Conservation (phyloP, 2,329 filamentous ascomycete species). For the Verticillium albo-atrum region DNA sequence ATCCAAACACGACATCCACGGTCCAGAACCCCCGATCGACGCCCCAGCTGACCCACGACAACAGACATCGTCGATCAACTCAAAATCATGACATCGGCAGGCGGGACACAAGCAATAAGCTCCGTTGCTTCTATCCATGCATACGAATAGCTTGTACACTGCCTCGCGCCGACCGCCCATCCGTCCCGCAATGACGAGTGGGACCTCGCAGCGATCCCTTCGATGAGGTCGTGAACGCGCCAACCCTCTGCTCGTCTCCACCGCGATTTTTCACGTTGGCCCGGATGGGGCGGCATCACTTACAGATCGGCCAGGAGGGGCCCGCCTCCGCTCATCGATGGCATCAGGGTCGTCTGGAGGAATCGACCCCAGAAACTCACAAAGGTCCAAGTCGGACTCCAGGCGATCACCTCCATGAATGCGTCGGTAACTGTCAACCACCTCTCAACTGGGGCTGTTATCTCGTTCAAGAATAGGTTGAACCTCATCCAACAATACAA, state of each 20-base stretch:
- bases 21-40: neutral
- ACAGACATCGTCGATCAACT: neutral
- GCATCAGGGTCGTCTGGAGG: neutral
- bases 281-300: neutral
- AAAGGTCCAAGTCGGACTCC: neutral
- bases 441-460: neutral
- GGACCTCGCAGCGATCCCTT: neutral
- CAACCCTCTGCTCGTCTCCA: neutral
- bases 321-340: neutral
- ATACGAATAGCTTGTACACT: neutral
- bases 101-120: neutral
- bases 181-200: neutral
- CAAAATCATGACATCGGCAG: neutral
- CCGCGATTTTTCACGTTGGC: neutral
- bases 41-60: neutral
- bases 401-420: neutral
- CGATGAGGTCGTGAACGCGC: neutral
- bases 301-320: neutral
- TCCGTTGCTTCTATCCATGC: neutral
- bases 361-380: neutral
- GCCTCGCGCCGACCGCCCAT: neutral
- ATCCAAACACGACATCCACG: neutral
- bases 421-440: neutral
- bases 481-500: neutral
- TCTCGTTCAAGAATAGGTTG: neutral